Conservation (phyloP, 768 basidiomycete species). For the Serendipita sp. region DNA sequence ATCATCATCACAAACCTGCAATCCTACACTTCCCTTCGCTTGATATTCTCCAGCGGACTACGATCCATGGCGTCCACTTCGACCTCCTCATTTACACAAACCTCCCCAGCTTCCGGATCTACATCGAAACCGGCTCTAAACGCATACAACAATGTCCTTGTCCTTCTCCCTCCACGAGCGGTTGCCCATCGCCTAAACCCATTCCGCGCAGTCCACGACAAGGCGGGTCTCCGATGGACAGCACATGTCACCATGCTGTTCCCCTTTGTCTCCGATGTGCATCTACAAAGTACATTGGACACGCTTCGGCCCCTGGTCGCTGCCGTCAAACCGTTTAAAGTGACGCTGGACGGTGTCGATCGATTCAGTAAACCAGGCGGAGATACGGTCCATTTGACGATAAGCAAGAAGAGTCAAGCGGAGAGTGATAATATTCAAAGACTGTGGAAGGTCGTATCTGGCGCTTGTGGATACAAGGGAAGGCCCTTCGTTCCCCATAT, state of each 20-base stretch:
- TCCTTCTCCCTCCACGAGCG: slow-evolving; percentile 14
- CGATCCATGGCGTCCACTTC: background rate
- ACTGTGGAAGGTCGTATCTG: slow-evolving; percentile 12
- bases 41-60: too few species aligned
- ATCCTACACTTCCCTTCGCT: too few species aligned
- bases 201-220: slow-evolving; percentile 14
- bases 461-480: slow-evolving; percentile 13
- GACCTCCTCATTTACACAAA: background rate
- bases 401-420: slow-evolving; percentile 4
- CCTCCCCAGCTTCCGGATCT: background rate
- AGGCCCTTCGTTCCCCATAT: slow-evolving; percentile 15
- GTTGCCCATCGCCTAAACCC: slow-evolving; percentile 11
- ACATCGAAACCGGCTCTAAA: background rate
- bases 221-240: slow-evolving; percentile 15
- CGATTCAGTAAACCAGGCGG: slow-evolving; percentile 12
- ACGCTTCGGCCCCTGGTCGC: slow-evolving; percentile 8
- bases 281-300: slow-evolving; percentile 7
- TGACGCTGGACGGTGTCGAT: slow-evolving; percentile 12
- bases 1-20: too few species aligned
- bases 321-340: slow-evolving; percentile 12
- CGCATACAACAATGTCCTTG: slow-evolving; percentile 10
- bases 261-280: slow-evolving; percentile 12
- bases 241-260: slow-evolving; percentile 15
- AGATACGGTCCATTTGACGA: slow-evolving; percentile 15
- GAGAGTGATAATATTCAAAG: slow-evolving; percentile 9